phyloP scores from a whole-genome alignment of 2,329 filamentous ascomycete genomes.

The Colletotrichum sp. region DNA sequence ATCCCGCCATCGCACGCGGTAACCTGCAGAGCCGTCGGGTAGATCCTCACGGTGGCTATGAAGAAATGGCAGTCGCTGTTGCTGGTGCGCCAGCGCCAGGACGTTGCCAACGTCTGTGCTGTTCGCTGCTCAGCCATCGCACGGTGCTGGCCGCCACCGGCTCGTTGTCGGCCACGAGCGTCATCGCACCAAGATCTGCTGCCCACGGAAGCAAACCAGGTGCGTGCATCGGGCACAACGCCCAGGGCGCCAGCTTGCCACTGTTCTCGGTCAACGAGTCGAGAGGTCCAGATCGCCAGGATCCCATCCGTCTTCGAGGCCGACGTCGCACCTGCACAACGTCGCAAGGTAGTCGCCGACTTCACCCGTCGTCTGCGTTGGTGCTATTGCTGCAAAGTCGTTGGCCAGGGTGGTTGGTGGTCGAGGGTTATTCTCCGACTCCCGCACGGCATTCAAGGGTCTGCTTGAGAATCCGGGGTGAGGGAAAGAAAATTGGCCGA shows the following conservation, averaged over 20 bases:
- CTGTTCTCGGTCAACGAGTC: not conserved
- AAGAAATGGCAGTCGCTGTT: not conserved
- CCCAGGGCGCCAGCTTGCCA: not conserved
- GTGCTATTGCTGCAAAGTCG: not conserved
- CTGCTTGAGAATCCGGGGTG: not conserved
- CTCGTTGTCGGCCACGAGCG: not conserved
- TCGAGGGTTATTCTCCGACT: slow-evolving; percentile 5
- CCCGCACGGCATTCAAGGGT: not conserved
- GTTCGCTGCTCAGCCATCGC: slow-evolving; percentile 3
- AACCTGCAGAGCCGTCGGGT: slow-evolving; percentile 1
- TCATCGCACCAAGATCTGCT: not conserved
- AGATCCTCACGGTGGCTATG: not conserved
- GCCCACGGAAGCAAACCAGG: not conserved
- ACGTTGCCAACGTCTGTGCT: not conserved
- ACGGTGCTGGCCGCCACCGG: not conserved
- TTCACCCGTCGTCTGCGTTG: not conserved
- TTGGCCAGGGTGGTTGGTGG: not conserved
- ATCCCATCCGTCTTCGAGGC: not conserved
- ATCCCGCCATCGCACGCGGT: slow-evolving; percentile 3
- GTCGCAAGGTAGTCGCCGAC: not conserved
- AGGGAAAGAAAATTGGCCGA: not conserved
- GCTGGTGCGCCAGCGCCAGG: not conserved
- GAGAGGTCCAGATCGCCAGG: not conserved
- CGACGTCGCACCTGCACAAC: not conserved
- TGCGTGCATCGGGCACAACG: not conserved